Percentiles rank a stretch among this genome's conserved stretches.
phyloP scores from a whole-genome alignment of 2,329 filamentous ascomycete genomes.

The Blastomyces emzantsi region DNA sequence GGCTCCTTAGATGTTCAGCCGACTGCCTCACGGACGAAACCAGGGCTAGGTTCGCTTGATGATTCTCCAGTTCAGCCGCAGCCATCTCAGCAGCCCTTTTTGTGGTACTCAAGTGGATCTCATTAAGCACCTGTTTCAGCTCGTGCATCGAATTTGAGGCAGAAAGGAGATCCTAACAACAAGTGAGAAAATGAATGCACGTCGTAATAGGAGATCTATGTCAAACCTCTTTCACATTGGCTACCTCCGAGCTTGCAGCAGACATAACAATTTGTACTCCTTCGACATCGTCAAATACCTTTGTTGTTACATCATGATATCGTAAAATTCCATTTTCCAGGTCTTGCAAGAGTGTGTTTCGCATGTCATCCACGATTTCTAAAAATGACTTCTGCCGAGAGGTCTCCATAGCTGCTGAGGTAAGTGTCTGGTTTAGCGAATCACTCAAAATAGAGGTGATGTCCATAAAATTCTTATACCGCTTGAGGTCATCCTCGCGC shows the following conservation, averaged over 20 bases:
- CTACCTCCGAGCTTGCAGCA: slow-evolving; percentile 11
- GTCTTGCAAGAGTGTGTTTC: slow-evolving; percentile 24
- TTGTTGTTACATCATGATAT: slow-evolving; percentile 21
- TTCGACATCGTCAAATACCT: slow-evolving; percentile 23
- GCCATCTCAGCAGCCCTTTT: slow-evolving; percentile 23
- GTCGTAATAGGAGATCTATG: not conserved
- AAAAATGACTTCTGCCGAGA: slow-evolving; percentile 28
- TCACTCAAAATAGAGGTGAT: slow-evolving; percentile 29
- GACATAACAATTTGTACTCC: slow-evolving; percentile 19
- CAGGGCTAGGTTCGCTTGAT: slow-evolving; percentile 23
- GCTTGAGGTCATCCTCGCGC: slow-evolving; percentile 38
- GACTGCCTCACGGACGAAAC: slow-evolving; percentile 26
- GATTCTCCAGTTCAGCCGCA: slow-evolving; percentile 22
- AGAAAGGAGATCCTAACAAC: slow-evolving; percentile 21
- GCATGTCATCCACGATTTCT: slow-evolving; percentile 24
- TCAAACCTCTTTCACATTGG: slow-evolving; percentile 14
- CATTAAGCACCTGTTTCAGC: slow-evolving; percentile 12
- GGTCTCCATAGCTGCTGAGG: slow-evolving; percentile 24
- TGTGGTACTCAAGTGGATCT: slow-evolving; percentile 20
- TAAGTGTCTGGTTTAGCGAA: slow-evolving; percentile 29
- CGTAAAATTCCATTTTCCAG: slow-evolving; percentile 25
- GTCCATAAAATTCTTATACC: slow-evolving; percentile 32
- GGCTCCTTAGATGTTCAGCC: slow-evolving; percentile 26
- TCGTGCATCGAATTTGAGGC: slow-evolving; percentile 14
- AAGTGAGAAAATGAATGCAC: slow-evolving; percentile 5